Conservation (phyloP, 2,329 filamentous ascomycete genomes). For the Scedosporium boydii region DNA sequence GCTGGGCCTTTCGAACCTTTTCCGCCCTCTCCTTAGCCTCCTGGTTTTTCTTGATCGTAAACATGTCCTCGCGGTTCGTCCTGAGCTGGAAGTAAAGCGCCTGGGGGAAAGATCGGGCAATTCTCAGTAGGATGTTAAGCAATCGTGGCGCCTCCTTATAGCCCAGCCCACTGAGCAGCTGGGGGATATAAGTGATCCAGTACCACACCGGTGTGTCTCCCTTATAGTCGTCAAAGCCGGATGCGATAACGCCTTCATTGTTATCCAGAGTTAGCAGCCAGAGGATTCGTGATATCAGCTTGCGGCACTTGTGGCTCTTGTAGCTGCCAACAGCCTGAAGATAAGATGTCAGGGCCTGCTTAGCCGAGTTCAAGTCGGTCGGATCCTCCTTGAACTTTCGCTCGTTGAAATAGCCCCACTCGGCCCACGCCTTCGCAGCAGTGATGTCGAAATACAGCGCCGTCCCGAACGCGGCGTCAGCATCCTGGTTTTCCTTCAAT, state of each 20-base stretch:
- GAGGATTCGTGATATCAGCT: constrained; percentile 83
- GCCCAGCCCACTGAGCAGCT: constrained; percentile 82
- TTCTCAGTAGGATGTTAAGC: constrained; percentile 77
- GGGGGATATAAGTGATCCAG: constrained; percentile 98
- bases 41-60: constrained; percentile 81
- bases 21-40: constrained; percentile 58
- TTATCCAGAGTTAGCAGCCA: constrained; percentile 96
- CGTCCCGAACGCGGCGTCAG: constrained; percentile 88
- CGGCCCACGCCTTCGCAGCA: constrained; percentile 94
- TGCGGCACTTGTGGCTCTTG: constrained; percentile 93
- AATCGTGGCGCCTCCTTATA: constrained; percentile 86
- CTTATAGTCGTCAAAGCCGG: constrained; percentile 92
- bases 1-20: constrained; percentile 20
- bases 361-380: constrained; percentile 69
- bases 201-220: constrained; percentile 98
- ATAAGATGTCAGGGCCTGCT: constrained; percentile 91
- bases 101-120: constrained; percentile 93
- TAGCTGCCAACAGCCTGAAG: constrained; percentile 92
- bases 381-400: constrained; percentile 90
- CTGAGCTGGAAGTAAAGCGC: constrained; percentile 91
- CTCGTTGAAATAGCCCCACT: constrained; percentile 98
- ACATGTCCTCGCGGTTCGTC: constrained; percentile 89
- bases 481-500: constrained; percentile 79
- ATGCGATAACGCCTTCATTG: constrained; percentile 68
- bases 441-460: constrained; percentile 94